phyloP scores from a whole-genome alignment of 31 red algal genomes.

The Asparagopsis taxiformis region DNA sequence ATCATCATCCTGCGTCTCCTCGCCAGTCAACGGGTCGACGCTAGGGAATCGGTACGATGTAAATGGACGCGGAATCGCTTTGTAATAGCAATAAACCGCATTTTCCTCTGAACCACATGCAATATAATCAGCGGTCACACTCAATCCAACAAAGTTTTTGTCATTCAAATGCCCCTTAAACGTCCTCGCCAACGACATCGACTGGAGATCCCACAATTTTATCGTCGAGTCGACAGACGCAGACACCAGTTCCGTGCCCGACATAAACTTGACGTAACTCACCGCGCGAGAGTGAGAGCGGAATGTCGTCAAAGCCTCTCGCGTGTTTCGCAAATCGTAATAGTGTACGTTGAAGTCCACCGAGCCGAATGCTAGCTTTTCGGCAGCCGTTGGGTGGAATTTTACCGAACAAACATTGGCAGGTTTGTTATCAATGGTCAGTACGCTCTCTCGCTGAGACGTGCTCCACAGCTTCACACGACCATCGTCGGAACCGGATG shows the following conservation, averaged over 20 bases:
- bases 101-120: constrained; percentile 95
- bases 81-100: constrained; percentile 89
- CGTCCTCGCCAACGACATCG: constrained; percentile 46
- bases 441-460: constrained; percentile 42
- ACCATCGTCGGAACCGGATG: constrained; percentile 89
- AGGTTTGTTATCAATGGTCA: constrained; percentile 78
- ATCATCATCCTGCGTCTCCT: constrained; percentile 67
- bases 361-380: constrained; percentile 81
- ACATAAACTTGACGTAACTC: constrained; percentile 90
- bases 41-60: constrained; percentile 62
- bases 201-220: constrained; percentile 83
- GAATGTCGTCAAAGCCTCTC: constrained; percentile 66
- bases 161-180: constrained; percentile 91
- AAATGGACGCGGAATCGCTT: constrained; percentile 66
- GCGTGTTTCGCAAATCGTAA: constrained; percentile 83
- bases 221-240: constrained; percentile 90
- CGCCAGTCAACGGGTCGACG: constrained; percentile 78
- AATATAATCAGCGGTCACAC: constrained; percentile 83
- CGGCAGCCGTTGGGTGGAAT: constrained; percentile 67
- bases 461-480: constrained; percentile 91
- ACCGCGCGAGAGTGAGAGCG: constrained; percentile 77
- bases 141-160: constrained; percentile 93
- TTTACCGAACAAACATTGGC: constrained; percentile 96
- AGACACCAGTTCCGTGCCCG: constrained; percentile 58
- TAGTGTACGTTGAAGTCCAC: constrained; percentile 76